phyloP scores from a whole-genome alignment of 2,329 filamentous ascomycete genomes.

The Fusarium algeriense region DNA sequence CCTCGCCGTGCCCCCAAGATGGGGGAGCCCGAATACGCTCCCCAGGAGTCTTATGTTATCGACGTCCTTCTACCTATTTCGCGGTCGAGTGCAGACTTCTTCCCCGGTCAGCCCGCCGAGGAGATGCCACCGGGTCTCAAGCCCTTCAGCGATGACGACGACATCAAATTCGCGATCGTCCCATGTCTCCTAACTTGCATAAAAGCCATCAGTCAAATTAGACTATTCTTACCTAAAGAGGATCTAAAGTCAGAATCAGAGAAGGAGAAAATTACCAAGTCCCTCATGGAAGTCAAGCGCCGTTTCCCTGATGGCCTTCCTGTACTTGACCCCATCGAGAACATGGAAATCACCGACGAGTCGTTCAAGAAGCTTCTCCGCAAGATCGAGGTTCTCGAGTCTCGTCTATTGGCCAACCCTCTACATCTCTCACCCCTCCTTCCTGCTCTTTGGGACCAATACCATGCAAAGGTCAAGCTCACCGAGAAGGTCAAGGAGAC shows the following conservation, averaged over 20 bases:
- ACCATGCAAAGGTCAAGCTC: conserved; percentile 82
- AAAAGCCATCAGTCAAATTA: conserved; percentile 84
- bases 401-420: conserved; percentile 87
- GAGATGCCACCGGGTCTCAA: conserved; percentile 73
- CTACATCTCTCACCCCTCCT: conserved; percentile 91
- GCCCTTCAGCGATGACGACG: conserved; percentile 48
- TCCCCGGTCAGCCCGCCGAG: conserved; percentile 49
- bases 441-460: conserved; percentile 87
- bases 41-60: conserved; percentile 83
- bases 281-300: conserved; percentile 81
- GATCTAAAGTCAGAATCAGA: conserved; percentile 73
- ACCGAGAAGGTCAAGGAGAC: conserved; percentile 84
- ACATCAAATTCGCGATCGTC: conserved; percentile 60
- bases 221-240: conserved; percentile 85
- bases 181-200: conserved; percentile 89
- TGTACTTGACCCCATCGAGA: conserved; percentile 90
- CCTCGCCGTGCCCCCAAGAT: conserved; percentile 75
- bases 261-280: conserved; percentile 74
- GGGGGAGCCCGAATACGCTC: conserved; percentile 74
- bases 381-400: conserved; percentile 98
- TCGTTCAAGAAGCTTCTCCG: conserved; percentile 91
- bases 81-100: conserved; percentile 62
- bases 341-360: conserved; percentile 94
- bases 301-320: conserved; percentile 95
- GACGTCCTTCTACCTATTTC: conserved; percentile 80